Percentiles rank a stretch among this genome's conserved stretches.
Evolutionary conservation across 352 stramenopile genomes (phyloP).

Genomic region (Pythium dissotocum): DNA sequence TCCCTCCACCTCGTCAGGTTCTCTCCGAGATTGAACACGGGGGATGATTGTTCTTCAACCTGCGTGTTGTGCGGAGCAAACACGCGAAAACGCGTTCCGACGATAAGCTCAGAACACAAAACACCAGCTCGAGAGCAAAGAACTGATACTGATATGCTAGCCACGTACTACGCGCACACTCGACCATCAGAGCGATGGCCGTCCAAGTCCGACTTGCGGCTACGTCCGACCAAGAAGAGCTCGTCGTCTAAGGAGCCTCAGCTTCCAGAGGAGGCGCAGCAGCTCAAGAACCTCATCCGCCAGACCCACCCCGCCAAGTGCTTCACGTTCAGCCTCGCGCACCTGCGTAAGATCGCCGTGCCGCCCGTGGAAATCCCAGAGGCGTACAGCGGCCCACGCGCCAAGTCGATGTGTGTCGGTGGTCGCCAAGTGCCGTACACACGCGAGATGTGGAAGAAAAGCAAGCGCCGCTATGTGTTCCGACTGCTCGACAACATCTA

Average conservation of each 20-base stretch:
- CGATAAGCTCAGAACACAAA: neutral
- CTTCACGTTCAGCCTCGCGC: conserved; percentile 49
- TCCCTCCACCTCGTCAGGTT: neutral
- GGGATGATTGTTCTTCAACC: neutral
- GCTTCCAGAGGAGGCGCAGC: conserved; percentile 39
- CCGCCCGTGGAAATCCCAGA: conserved; percentile 53
- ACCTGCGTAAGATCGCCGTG: conserved; percentile 47
- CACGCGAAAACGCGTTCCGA: neutral
- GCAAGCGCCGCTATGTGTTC: conserved; percentile 39
- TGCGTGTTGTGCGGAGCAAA: too few species aligned
- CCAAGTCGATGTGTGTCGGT: conserved; percentile 37
- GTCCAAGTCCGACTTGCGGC: neutral
- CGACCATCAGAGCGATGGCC: neutral
- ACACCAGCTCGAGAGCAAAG: neutral
- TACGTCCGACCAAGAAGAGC: neutral
- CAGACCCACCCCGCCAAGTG: conserved; percentile 45
- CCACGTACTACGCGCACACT: neutral
- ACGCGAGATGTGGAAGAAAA: conserved; percentile 46
- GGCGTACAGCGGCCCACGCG: conserved; percentile 37
- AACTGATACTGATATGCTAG: neutral
- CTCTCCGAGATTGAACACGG: neutral
- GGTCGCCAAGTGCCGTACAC: conserved; percentile 52
- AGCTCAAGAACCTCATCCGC: conserved; percentile 55
- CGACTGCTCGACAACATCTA: conserved; percentile 44
- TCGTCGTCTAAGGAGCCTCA: neutral